A percentile compares a stretch with the other conserved stretches of the same genome.
These are phyloP conservation scores for Fusarium napiforme DNA, from an alignment of 2,329 filamentous ascomycete species.

Conservation along the genomic window DNA sequence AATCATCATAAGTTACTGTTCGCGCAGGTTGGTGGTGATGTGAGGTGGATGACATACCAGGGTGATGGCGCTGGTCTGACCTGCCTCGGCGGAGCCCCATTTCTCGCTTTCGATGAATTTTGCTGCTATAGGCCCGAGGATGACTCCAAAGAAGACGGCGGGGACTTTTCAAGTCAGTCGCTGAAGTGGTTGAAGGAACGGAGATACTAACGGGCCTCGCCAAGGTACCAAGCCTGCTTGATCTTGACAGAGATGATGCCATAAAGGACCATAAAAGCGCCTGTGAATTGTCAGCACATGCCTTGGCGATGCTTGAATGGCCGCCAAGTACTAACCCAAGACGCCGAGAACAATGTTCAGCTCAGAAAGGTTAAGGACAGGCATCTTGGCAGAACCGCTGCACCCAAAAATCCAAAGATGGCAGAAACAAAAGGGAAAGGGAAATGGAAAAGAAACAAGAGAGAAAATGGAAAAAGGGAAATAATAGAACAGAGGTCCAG, in stretches of 20 bases:
- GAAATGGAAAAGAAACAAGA: not conserved
- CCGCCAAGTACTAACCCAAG: not conserved
- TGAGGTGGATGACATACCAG: slow-evolving; percentile 44
- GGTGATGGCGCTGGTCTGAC: slow-evolving; percentile 53
- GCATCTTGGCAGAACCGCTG: not conserved
- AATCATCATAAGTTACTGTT: not conserved
- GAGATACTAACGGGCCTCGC: slow-evolving; percentile 59
- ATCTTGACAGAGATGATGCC: slow-evolving; percentile 63
- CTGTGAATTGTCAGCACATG: slow-evolving; percentile 37
- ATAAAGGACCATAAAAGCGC: slow-evolving; percentile 59
- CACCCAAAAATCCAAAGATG: not conserved
- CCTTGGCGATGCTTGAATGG: not conserved
- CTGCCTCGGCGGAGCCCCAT: slow-evolving; percentile 41
- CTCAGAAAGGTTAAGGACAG: not conserved
- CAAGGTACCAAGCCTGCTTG: slow-evolving; percentile 64
- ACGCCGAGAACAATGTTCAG: not conserved
- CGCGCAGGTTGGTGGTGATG: not conserved
- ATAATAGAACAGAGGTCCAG: not conserved
- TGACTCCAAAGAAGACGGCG: slow-evolving; percentile 63
- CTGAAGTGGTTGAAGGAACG: not conserved
- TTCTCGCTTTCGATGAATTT: slow-evolving; percentile 60
- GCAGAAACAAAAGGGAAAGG: not conserved
- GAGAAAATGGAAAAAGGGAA: not conserved
- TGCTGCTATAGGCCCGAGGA: slow-evolving; percentile 64
- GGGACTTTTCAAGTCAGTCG: slow-evolving; percentile 55